phyloP scores from a whole-genome alignment of 1,139 yeast species.

The Debaryomyces fabryi region DNA sequence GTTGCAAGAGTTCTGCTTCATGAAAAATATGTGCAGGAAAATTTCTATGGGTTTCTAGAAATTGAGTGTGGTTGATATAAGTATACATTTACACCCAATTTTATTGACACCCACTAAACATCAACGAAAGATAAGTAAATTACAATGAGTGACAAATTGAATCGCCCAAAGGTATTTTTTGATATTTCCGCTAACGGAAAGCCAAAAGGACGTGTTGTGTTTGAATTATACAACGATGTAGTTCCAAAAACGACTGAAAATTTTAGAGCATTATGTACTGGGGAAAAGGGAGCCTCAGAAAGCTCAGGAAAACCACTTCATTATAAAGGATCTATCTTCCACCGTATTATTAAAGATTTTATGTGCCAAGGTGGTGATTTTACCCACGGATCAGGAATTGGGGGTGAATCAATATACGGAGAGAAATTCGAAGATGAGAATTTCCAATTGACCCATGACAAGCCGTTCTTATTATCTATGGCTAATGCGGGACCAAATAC shows the following conservation, averaged over 20 bases:
- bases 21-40: conserved; percentile 4
- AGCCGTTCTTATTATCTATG: conserved; percentile 90
- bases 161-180: conserved; percentile 61
- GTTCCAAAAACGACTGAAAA: conserved; percentile 95
- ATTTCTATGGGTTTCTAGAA: conserved; percentile 8
- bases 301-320: conserved; percentile 63
- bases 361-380: conserved; percentile 99
- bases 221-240: conserved; percentile 74
- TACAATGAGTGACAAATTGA: conserved; percentile 9
- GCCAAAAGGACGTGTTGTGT: conserved; percentile 71
- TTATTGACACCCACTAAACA: not conserved
- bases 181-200: conserved; percentile 72
- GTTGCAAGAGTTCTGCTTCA: not conserved
- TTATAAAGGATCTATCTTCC: conserved; percentile 83
- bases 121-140: not conserved
- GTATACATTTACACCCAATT: not conserved
- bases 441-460: conserved; percentile 72
- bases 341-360: conserved; percentile 86
- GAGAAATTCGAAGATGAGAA: conserved; percentile 95
- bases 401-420: conserved; percentile 95
- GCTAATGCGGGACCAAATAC: conserved; percentile 96
- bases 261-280: conserved; percentile 88
- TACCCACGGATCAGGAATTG: conserved; percentile 86
- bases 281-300: conserved; percentile 74
- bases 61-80: conserved; percentile 3